Base-by-base conservation (phyloP, 2,329 filamentous ascomycete genomes). In the Colletotrichum sp. region DNA sequence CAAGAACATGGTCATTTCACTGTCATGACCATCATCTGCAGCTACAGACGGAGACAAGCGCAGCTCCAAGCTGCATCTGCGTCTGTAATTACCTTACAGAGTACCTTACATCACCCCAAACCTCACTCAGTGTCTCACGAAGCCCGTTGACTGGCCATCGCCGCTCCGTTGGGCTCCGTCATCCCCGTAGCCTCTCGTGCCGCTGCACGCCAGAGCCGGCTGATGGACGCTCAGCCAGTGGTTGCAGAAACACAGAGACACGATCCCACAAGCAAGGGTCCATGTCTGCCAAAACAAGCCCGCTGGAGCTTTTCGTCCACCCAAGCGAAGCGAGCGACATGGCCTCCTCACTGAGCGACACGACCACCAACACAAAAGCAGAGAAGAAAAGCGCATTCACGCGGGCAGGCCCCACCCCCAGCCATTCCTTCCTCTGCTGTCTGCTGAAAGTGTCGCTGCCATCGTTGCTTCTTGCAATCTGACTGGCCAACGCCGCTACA, bases 81-180 rank as follows among this genome's bases (percentile, higher is more conserved):
- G 43, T 51, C 43, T 51, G 43, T 21, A 51, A 51, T 51, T 51
- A 47, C 38, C 38, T 47, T n/a, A 57, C 21, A 57, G 27, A 57
- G 54, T 15, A 21, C 59, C 29, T 11, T 63, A 21, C 59, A n/a
- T 38, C 59, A 29, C 16, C 59, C 59, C 59, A 38, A 34, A 63
- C 68, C 62, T 66, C 57, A 71, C 29, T 34, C 31, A 63, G 33
- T 66, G 71, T 71, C 68, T 73, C 62, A 71, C 62, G 34, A 57
- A 62, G 55, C 24, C 71, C 55, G 71, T 73, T 73, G 71, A 73
- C 68, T 73, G 71, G 71, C 34, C 43, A 58, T 62, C 33, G 43
- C 68, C 36, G 57, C 68, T 71, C 68, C 59, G 68, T 66, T 18
- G 21, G 55, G 66, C 59, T 58, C 66, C 24, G 66, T 57, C 21